Evolutionary conservation across 352 stramenopile genomes (phyloP).

Genomic region (Phytophthora aleatoria): DNA sequence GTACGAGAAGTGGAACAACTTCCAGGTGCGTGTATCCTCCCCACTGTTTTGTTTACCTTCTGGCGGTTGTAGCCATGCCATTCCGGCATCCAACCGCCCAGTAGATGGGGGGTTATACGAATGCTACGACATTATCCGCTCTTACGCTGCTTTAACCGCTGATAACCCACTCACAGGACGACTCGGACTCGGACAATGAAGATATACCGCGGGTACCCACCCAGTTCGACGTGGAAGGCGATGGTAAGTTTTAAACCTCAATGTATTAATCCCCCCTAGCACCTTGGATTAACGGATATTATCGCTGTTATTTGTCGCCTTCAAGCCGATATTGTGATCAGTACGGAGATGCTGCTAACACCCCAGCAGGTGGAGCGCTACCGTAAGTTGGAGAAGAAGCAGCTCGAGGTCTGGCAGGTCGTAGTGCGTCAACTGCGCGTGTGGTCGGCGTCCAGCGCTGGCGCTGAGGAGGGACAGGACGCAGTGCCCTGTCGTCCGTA

Average conservation of each 20-base stretch:
- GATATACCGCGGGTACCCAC: slow-evolving; percentile 70
- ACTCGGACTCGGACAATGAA: slow-evolving; percentile 66
- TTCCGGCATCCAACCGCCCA: neutral
- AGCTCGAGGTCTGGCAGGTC: slow-evolving; percentile 88
- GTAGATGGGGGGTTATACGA: slow-evolving; percentile 2
- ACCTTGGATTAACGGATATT: neutral
- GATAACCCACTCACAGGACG: slow-evolving; percentile 34
- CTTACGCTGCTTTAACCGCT: slow-evolving; percentile 1
- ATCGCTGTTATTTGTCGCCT: slow-evolving; percentile 1
- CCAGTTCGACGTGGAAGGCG: slow-evolving; percentile 81
- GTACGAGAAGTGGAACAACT: slow-evolving; percentile 90
- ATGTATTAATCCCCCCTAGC: slow-evolving; percentile 1
- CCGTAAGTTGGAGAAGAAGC: slow-evolving; percentile 72
- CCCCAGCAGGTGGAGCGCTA: slow-evolving; percentile 70
- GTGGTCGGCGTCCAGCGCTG: slow-evolving; percentile 78
- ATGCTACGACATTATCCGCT: slow-evolving; percentile 4
- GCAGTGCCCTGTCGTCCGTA: slow-evolving; percentile 81
- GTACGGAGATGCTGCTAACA: slow-evolving; percentile 69
- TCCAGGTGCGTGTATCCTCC: slow-evolving; percentile 49
- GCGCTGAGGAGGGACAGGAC: slow-evolving; percentile 57
- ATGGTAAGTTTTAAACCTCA: slow-evolving; percentile 49
- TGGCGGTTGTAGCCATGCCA: neutral
- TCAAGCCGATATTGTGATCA: slow-evolving; percentile 79
- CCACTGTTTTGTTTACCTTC: neutral
- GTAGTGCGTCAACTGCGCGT: slow-evolving; percentile 87